These are phyloP conservation scores for Coprinopsis sp. DNA, from an alignment of 768 basidiomycete species.

Conservation along the genomic window DNA sequence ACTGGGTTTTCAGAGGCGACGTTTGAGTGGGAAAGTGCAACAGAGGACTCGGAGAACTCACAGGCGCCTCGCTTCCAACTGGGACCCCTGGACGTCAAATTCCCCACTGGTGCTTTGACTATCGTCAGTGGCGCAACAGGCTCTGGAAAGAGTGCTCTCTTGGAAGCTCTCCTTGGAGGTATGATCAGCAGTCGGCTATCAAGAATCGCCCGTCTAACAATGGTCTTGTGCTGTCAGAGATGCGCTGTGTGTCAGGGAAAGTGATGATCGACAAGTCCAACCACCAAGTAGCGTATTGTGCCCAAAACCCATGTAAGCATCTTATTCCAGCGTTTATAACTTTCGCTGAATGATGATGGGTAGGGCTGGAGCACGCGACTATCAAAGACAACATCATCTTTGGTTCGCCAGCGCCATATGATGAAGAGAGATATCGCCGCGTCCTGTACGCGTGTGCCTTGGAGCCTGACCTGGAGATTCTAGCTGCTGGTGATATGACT, in stretches of 20 bases:
- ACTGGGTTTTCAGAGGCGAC: slow-evolving; percentile 52
- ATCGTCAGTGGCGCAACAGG: slow-evolving; percentile 64
- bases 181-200: background rate
- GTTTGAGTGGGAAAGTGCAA: slow-evolving; percentile 53
- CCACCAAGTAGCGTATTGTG: slow-evolving; percentile 65
- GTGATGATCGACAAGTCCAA: slow-evolving; percentile 52
- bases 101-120: slow-evolving; percentile 54
- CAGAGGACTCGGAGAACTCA: slow-evolving; percentile 15
- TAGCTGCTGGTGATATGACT: slow-evolving; percentile 76
- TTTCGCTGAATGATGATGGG: too few species aligned
- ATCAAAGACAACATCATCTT: slow-evolving; percentile 82
- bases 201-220: background rate
- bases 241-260: slow-evolving; percentile 49
- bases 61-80: slow-evolving; percentile 44
- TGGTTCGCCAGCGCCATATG: slow-evolving; percentile 52
- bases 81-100: slow-evolving; percentile 50
- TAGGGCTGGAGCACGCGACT: slow-evolving; percentile 77
- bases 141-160: slow-evolving; percentile 63
- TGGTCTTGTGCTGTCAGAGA: slow-evolving; percentile 42
- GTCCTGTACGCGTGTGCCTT: slow-evolving; percentile 77
- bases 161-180: slow-evolving; percentile 68
- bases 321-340: too few species aligned
- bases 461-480: slow-evolving; percentile 60
- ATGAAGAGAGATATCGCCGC: slow-evolving; percentile 57
- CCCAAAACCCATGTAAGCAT: slow-evolving; percentile 61